These are phyloP conservation scores for Excoecaria agallocha DNA, from an alignment of 345 rosid species.

Conservation along the genomic window DNA sequence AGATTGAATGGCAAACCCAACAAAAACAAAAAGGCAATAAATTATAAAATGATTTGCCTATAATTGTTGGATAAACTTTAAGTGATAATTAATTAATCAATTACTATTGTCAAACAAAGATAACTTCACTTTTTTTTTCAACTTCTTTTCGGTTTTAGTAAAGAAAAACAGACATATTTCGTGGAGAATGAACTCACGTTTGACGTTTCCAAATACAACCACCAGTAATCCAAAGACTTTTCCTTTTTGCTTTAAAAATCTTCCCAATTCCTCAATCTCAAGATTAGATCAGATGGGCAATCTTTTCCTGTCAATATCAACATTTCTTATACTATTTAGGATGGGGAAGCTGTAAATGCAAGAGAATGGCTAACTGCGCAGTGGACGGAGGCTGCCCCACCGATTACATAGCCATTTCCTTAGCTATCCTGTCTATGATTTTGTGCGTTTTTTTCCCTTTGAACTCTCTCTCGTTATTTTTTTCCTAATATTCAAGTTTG, in stretches of 20 bases:
- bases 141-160: neutral
- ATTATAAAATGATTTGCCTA: too few species aligned
- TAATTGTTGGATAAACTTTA: too few species aligned
- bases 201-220: neutral
- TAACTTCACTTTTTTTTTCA: too few species aligned
- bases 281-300: neutral
- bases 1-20: too few species aligned
- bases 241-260: neutral
- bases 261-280: neutral
- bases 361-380: slow-evolving; percentile 53
- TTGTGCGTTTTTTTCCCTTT: slow-evolving; percentile 37
- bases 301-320: neutral
- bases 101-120: neutral
- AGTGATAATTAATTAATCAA: too few species aligned
- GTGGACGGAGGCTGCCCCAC: slow-evolving; percentile 75
- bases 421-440: slow-evolving; percentile 54
- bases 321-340: neutral
- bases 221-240: neutral
- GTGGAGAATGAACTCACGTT: neutral
- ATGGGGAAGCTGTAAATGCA: slow-evolving; percentile 12
- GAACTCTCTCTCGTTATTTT: neutral
- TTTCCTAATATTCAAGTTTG: neutral
- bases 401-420: slow-evolving; percentile 68
- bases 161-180: neutral
- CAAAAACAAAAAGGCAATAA: too few species aligned